These are phyloP conservation scores for Macroventuria anomochaeta DNA, from an alignment of 2,329 filamentous ascomycete species.

Conservation along the genomic window DNA sequence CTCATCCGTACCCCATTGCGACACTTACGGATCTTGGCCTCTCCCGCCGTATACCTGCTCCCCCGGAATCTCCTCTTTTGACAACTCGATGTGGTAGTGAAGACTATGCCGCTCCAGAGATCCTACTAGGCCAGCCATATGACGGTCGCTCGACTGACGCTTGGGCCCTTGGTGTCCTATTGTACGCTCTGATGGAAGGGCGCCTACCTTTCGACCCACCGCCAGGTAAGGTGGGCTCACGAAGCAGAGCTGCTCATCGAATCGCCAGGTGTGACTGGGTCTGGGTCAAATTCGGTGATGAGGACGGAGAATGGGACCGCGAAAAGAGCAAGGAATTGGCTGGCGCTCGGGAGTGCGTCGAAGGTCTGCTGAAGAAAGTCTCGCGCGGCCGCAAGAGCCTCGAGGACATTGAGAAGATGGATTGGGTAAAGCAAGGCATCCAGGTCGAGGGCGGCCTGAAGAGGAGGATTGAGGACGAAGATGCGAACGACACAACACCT, in stretches of 20 bases:
- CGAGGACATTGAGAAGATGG: conserved; percentile 71
- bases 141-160: conserved; percentile 91
- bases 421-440: conserved; percentile 81
- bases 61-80: conserved; percentile 81
- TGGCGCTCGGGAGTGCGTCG: conserved; percentile 81
- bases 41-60: conserved; percentile 77
- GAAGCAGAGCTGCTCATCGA: conserved; percentile 84
- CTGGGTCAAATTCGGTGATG: conserved; percentile 85
- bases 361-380: conserved; percentile 82
- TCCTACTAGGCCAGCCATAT: conserved; percentile 93
- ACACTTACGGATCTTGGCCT: conserved; percentile 92
- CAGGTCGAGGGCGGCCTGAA: conserved; percentile 66
- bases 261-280: conserved; percentile 96
- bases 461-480: conserved; percentile 59
- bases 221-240: conserved; percentile 76
- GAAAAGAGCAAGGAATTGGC: conserved; percentile 69
- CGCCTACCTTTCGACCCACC: conserved; percentile 90
- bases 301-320: conserved; percentile 84
- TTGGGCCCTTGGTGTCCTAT: conserved; percentile 91
- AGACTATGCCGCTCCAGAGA: conserved; percentile 95
- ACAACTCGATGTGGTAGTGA: conserved; percentile 94
- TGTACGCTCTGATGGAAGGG: conserved; percentile 94
- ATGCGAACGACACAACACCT: conserved; percentile 20
- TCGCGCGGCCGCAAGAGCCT: conserved; percentile 76
- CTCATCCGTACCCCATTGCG: conserved; percentile 80